A percentile compares a stretch with the other conserved stretches of the same genome.
These are phyloP conservation scores for Colletotrichum sansevieriae DNA, from an alignment of 2,329 filamentous ascomycete species.

Conservation along the genomic window DNA sequence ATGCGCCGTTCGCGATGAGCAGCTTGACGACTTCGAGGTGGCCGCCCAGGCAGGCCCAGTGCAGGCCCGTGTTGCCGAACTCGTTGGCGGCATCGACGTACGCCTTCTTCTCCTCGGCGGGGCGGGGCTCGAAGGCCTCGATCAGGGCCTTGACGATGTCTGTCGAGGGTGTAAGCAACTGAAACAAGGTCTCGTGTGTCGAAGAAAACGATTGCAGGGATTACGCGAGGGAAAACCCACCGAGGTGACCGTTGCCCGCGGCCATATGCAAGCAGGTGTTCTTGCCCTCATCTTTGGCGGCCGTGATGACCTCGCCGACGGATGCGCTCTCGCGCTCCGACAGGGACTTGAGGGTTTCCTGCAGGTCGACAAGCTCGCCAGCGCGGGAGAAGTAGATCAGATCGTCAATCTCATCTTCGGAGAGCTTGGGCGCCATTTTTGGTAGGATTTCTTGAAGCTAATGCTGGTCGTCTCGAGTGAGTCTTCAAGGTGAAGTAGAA, in stretches of 20 bases:
- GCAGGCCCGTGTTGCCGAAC: constrained; percentile 89
- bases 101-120: constrained; percentile 57
- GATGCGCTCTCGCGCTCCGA: constrained; percentile 71
- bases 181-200: accelerated
- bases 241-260: constrained; percentile 87
- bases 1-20: constrained; percentile 81
- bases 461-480: constrained; percentile 22
- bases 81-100: constrained; percentile 80
- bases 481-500: constrained; percentile 30
- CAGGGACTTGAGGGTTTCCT: constrained; percentile 68
- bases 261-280: constrained; percentile 93
- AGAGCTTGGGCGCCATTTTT: constrained; percentile 66
- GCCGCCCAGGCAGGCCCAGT: constrained; percentile 94
- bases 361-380: constrained; percentile 80
- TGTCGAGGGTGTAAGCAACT: constrained; percentile 43
- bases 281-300: constrained; percentile 79
- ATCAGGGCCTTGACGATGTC: constrained; percentile 61
- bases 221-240: constrained; percentile 60
- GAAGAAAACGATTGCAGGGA: not conserved
- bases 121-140: constrained; percentile 55
- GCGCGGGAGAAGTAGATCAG: constrained; percentile 87
- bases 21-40: constrained; percentile 85
- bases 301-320: constrained; percentile 74
- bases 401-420: constrained; percentile 89
- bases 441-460: constrained; percentile 6